These are phyloP conservation scores for Diplotaxis tenuifolia DNA, from an alignment of 345 rosid genomes.

Conservation along the genomic window DNA sequence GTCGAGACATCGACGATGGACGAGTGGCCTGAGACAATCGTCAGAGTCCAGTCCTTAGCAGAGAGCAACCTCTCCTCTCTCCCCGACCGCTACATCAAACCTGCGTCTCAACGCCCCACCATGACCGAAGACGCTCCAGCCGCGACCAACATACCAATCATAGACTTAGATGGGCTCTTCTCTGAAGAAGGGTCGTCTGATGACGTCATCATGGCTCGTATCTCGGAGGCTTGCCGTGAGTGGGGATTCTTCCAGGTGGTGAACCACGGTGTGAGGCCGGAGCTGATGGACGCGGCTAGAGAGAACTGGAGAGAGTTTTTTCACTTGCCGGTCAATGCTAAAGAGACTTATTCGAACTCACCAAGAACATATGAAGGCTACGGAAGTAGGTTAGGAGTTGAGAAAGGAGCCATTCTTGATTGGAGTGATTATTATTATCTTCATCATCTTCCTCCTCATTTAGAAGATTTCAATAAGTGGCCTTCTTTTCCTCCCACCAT, in stretches of 20 bases:
- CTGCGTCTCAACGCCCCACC: conserved; percentile 30
- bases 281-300: conserved; percentile 60
- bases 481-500: conserved; percentile 58
- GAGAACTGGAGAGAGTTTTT: conserved; percentile 79
- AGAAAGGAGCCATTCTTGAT: too few species aligned
- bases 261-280: conserved; percentile 71
- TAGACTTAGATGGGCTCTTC: too few species aligned
- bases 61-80: conserved; percentile 48
- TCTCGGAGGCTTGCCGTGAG: conserved; percentile 61
- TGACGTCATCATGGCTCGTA: conserved; percentile 25
- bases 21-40: conserved; percentile 95
- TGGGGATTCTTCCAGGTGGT: conserved; percentile 96
- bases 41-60: conserved; percentile 87
- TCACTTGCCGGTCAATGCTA: conserved; percentile 61
- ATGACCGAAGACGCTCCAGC: conserved; percentile 2
- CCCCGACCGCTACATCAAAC: conserved; percentile 78
- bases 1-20: conserved; percentile 25
- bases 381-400: too few species aligned
- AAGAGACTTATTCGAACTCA: conserved; percentile 62
- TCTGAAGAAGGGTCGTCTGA: not conserved
- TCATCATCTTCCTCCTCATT: too few species aligned
- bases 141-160: conserved; percentile 63
- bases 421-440: too few species aligned
- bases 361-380: too few species aligned
- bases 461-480: conserved; percentile 80